Conservation (phyloP, 805 yeast species). For the Candida suzukii region DNA sequence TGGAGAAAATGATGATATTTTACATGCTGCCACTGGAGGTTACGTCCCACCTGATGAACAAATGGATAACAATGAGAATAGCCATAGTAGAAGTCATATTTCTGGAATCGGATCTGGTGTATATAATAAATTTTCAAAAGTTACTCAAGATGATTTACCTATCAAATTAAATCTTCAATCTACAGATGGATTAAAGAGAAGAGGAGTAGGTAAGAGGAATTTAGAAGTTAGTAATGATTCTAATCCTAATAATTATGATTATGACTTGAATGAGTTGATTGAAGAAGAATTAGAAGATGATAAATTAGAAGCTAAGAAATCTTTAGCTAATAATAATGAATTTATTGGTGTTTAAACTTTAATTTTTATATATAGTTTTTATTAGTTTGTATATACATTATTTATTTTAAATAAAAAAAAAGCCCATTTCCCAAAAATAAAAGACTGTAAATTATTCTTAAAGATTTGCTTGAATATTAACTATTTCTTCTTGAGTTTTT, state of each 20-base stretch:
- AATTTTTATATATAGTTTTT: not conserved
- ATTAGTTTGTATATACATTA: too few relatives aligned
- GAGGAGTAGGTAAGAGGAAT: conserved; percentile 6
- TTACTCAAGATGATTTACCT: conserved; percentile 24
- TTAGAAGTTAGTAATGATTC: conserved; percentile 5
- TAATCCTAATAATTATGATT: conserved; percentile 40
- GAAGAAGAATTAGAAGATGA: conserved; percentile 25
- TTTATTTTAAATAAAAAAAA: not conserved
- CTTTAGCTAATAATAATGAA: not conserved
- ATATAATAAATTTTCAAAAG: conserved; percentile 14
- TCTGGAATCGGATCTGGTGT: conserved; percentile 14
- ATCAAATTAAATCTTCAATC: conserved; percentile 15
- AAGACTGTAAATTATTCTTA: not conserved
- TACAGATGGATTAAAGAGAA: conserved; percentile 15
- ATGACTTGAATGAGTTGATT: conserved; percentile 40
- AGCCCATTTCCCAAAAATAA: too few relatives aligned
- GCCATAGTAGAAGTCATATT: not conserved
- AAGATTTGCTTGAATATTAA: conserved; percentile 1
- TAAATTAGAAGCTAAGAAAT: conserved; percentile 5
- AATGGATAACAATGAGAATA: conserved; percentile 4
- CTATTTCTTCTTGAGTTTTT: not conserved
- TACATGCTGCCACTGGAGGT: conserved; percentile 3
- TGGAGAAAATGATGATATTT: not conserved
- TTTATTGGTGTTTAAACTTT: not conserved
- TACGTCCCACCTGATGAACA: conserved; percentile 27